Conservation (phyloP, 2,329 filamentous ascomycete species). For the Macroventuria anomochaeta region DNA sequence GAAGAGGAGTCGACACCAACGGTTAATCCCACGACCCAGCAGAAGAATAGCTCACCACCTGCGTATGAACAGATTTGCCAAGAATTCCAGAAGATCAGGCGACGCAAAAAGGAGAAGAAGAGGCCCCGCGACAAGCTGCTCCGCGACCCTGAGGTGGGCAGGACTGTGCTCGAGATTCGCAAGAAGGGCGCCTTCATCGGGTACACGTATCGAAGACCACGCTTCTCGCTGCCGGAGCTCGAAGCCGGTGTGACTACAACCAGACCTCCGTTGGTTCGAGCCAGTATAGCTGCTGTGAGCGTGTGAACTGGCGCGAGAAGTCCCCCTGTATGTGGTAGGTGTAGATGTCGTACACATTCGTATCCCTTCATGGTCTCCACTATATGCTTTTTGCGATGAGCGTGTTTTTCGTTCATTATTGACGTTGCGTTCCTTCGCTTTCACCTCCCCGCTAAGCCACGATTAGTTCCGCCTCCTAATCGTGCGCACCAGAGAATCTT, state of each 20-base stretch:
- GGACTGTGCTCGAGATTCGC: conserved; percentile 76
- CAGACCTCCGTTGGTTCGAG: conserved; percentile 1
- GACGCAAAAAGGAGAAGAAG: conserved; percentile 72
- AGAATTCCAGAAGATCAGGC: conserved; percentile 39
- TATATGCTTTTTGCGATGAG: no score
- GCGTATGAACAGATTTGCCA: conserved; percentile 12
- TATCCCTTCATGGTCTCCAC: no score
- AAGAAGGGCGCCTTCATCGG: conserved; percentile 86
- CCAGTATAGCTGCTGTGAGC: conserved; percentile 18
- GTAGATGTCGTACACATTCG: no score
- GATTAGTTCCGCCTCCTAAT: no score
- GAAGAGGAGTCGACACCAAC: not conserved
- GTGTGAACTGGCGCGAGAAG: conserved; percentile 5
- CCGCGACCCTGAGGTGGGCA: conserved; percentile 71
- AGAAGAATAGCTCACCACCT: not conserved
- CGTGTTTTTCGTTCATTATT: no score
- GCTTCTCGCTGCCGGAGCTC: conserved; percentile 39
- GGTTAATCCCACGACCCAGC: not conserved
- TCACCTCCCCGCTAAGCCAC: no score
- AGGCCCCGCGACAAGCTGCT: conserved; percentile 84
- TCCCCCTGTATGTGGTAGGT: not conserved
- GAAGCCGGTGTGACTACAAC: conserved; percentile 26
- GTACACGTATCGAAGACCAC: conserved; percentile 77
- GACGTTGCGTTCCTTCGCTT: no score
- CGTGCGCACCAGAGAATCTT: no score